These are phyloP conservation scores for Toxicodendron radicans DNA, from an alignment of 345 rosid species.

Conservation along the genomic window DNA sequence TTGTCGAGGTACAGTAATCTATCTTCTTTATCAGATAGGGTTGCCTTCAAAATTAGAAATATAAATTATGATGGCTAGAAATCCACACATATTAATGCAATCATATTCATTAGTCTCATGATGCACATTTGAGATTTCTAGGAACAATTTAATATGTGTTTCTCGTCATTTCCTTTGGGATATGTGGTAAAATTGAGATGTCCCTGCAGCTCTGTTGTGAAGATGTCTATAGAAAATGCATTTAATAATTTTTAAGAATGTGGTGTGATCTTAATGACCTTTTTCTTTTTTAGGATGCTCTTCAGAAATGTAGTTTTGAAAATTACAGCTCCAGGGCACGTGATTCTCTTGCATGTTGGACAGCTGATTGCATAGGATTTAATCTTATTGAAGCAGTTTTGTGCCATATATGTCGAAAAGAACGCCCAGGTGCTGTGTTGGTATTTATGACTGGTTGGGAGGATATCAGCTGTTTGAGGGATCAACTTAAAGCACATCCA, in stretches of 20 bases:
- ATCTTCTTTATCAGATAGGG: neutral
- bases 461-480: constrained; percentile 87
- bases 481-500: constrained; percentile 96
- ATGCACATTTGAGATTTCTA: constrained; percentile 2
- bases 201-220: no score
- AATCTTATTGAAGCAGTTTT: constrained; percentile 94
- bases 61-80: neutral
- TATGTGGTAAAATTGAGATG: no score
- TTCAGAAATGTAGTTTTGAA: constrained; percentile 81
- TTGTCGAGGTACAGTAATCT: constrained; percentile 78
- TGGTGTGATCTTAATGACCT: neutral
- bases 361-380: constrained; percentile 92
- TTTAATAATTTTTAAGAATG: neutral
- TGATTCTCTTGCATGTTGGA: constrained; percentile 89
- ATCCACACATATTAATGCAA: neutral
- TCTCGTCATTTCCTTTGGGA: neutral
- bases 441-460: constrained; percentile 99
- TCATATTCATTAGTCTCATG: constrained; percentile 1
- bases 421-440: constrained; percentile 87
- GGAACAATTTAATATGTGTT: neutral
- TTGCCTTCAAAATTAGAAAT: constrained; percentile 5
- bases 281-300: constrained; percentile 72
- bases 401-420: constrained; percentile 95
- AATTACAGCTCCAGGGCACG: constrained; percentile 78
- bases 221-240: neutral